These are phyloP conservation scores for Salix brachista DNA, from an alignment of 345 rosid species.

Conservation along the genomic window DNA sequence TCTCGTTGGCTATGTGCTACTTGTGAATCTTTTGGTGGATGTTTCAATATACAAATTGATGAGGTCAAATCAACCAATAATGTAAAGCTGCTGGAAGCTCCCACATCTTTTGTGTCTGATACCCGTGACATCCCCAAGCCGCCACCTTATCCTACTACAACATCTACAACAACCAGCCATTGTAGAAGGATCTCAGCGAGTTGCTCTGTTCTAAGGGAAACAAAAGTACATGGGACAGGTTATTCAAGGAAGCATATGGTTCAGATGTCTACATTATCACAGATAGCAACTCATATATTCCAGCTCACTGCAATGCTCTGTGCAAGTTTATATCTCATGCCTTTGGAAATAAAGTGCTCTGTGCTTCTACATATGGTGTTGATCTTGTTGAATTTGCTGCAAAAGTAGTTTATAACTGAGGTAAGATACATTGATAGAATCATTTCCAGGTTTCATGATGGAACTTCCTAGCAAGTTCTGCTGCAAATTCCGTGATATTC, in stretches of 20 bases:
- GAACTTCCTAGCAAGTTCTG: too few species aligned
- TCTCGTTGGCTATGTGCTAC: conserved; percentile 36
- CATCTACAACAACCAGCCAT: conserved; percentile 20
- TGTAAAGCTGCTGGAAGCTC: conserved; percentile 41
- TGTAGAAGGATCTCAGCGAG: background rate
- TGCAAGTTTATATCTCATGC: too few species aligned
- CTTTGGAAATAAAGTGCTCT: too few species aligned
- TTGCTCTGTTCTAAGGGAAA: too few species aligned
- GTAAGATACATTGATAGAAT: too few species aligned
- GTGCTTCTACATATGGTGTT: too few species aligned
- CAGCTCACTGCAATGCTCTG: conserved; percentile 46
- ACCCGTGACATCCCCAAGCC: conserved; percentile 48
- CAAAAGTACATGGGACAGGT: too few species aligned
- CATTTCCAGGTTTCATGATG: too few species aligned
- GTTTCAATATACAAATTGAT: conserved; percentile 27
- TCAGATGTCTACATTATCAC: conserved; percentile 60
- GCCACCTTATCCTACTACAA: conserved; percentile 52
- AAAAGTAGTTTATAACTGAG: too few species aligned
- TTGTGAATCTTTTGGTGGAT: conserved; percentile 36
- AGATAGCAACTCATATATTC: conserved; percentile 33
- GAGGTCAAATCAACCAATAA: conserved; percentile 38
- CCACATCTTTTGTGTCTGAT: conserved; percentile 33
- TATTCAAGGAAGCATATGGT: conserved; percentile 11
- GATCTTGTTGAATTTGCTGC: too few species aligned
- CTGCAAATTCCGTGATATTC: too few species aligned